Base-by-base conservation (phyloP, 1,139 yeast genomes). In the Yamadazyma dendronema region DNA sequence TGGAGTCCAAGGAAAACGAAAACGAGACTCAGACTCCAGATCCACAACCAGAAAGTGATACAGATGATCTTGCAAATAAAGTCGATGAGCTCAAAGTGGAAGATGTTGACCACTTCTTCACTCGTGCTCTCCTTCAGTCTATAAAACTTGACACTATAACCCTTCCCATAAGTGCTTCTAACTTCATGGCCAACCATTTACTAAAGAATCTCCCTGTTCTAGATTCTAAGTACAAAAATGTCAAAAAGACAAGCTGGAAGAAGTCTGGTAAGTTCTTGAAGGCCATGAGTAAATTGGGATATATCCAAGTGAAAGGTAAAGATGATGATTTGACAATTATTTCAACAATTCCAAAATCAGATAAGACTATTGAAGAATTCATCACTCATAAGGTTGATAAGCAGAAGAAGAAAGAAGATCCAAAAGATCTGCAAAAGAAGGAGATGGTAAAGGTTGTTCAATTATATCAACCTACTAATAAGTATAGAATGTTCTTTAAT, bases 191-290 rank as follows among this genome's bases (percentile, higher is more conserved):
- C 0, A 75, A 72, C 33, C 78, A 81, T 51, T 67, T 89, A 11
- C 69, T 80, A 48, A 81, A 77, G 37, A 86, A 88, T 56, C 62
- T 90, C n/a, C 95, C 95, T 0, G 59, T 61, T 11, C 52, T 68
- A 30, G 78, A 77, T 45, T 57, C 74, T 1, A 59, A 62, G n/a
- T 70, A 69, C 31, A 75, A 87, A 30, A 80, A 76, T 42, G 76
- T 92, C 51, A 90, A 89, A 59, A 83, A 80, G 51, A 82, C 96
- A 0, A 78, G 90, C 3, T 90, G 95, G 95, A 89, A 85, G 57
- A 92, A 92, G 54, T 79, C 94, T 1, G 74, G 90, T 15, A 90
- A 89, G 58, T 88, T 81, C 52, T 65, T 90, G 39, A 90, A 88
- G 54, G 81, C 84, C 4, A 87, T 89, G 82, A 95, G 85, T 46